phyloP scores from a whole-genome alignment of 2,329 filamentous ascomycete genomes.

The Aspergillaceae sp. region DNA sequence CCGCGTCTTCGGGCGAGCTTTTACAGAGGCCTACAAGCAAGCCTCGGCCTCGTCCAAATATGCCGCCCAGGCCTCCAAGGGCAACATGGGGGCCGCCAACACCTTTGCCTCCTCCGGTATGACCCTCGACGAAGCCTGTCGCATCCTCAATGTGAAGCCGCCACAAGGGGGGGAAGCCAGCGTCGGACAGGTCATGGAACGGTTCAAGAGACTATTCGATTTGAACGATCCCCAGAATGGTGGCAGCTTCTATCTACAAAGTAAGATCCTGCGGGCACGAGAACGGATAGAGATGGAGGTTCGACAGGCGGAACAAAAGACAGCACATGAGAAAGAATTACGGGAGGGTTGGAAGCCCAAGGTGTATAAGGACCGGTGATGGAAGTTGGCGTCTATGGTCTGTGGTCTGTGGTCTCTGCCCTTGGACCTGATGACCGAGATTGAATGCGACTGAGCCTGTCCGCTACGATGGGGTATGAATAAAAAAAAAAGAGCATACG shows the following conservation, averaged over 20 bases:
- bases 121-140: constrained; percentile 92
- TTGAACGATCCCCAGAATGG: constrained; percentile 90
- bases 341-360: constrained; percentile 90
- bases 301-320: constrained; percentile 60
- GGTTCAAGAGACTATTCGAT: constrained; percentile 94
- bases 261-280: constrained; percentile 84
- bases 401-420: constrained; percentile 1
- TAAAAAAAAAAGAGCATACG: constrained; percentile 3
- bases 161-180: constrained; percentile 69
- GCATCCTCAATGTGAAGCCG: constrained; percentile 91
- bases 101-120: constrained; percentile 61
- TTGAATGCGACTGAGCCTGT: not conserved
- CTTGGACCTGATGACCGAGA: not conserved
- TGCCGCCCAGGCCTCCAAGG: constrained; percentile 61
- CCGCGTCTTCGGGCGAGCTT: constrained; percentile 86
- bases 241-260: constrained; percentile 96
- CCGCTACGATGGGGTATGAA: not conserved
- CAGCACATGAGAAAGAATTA: constrained; percentile 65
- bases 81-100: constrained; percentile 43
- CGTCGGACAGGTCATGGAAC: constrained; percentile 67
- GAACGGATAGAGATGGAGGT: constrained; percentile 88
- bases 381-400: not conserved
- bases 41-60: constrained; percentile 80
- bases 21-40: constrained; percentile 91
- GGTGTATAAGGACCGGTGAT: constrained; percentile 75